Base-by-base conservation (phyloP, 768 basidiomycete genomes). In the Amanita pseudoporphyria region DNA sequence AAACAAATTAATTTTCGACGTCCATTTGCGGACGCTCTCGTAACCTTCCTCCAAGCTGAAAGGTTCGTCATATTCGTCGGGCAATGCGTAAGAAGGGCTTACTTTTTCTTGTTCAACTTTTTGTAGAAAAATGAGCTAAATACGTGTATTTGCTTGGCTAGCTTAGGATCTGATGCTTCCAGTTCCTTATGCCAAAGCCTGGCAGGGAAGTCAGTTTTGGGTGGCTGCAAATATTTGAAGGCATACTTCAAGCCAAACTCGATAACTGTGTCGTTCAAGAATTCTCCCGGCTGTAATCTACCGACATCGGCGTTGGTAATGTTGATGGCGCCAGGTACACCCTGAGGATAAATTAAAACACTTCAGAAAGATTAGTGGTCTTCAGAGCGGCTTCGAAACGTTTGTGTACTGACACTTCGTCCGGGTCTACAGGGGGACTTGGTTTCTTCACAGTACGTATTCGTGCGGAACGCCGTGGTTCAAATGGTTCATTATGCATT, bases 51-150 rank as follows among this genome's bases (percentile, higher is more conserved):
- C 70, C 22, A 67, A 52, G 49, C 77, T 79, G 57, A 57, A 35
- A 7, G 16, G 36, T 19, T 43, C 47, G 39, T 56, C 31, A 58
- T 39, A 24, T 41, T 42, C 9, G 49, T 33, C 7, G 26, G 18
- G 48, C 24, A 12, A 36, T 3, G 16, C 38, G 16, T 18, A 6
- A 21, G n/a, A 26, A 44, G 31, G 21, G 60, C 71, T 33, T 61
- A 82, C 81, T 72, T 77, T 61, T 78, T 85, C 47, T 76, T 75
- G 51, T 83, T 84, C 22, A 99, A 67, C 64, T 96, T 95, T 71
- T 94, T 90, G 71, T 94, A 98, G 66, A 99, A 98, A 68, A 97
- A 99, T 0, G 94, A 94, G 63, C 84, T 98, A 71, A 98, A 98
- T 3, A 98, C 77, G 58, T 97, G 84, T 1, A 94, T 73, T 56